These are phyloP conservation scores for Polysphondylium violaceum DNA, from an alignment of 78 protist genomes.

Conservation along the genomic window DNA sequence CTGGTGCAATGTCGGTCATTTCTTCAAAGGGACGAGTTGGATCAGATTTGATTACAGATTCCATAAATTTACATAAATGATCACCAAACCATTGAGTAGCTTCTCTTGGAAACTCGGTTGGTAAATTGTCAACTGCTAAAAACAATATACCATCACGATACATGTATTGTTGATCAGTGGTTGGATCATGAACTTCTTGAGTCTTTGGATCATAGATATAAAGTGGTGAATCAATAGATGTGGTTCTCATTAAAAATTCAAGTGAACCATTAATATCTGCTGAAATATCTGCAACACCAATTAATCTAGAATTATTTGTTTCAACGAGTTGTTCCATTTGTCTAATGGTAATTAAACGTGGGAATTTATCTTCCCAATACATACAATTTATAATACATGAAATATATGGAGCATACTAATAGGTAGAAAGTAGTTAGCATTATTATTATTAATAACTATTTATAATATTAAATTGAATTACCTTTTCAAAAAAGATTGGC, in stretches of 20 bases:
- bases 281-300: conserved; percentile 90
- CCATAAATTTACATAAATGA: conserved; percentile 73
- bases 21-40: conserved; percentile 74
- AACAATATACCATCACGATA: conserved; percentile 88
- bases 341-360: conserved; percentile 88
- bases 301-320: conserved; percentile 41
- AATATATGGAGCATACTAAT: conserved; percentile 71
- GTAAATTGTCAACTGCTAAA: conserved; percentile 93
- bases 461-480: neutral
- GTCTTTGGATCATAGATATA: conserved; percentile 86
- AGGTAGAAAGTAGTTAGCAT: neutral
- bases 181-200: conserved; percentile 70
- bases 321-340: conserved; percentile 76
- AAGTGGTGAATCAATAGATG: conserved; percentile 93
- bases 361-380: conserved; percentile 95
- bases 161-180: conserved; percentile 74
- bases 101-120: conserved; percentile 95
- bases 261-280: conserved; percentile 94
- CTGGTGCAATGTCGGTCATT: conserved; percentile 73
- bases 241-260: conserved; percentile 84
- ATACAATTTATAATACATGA: conserved; percentile 87
- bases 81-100: conserved; percentile 91
- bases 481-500: conserved; percentile 78
- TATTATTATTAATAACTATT: too few species aligned
- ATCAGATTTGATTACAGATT: conserved; percentile 73